Evolutionary conservation across 2,329 filamentous ascomycete genomes (phyloP), one percentile per base, ranked within the genome.

Genomic region (Fusarium subtropicale): DNA sequence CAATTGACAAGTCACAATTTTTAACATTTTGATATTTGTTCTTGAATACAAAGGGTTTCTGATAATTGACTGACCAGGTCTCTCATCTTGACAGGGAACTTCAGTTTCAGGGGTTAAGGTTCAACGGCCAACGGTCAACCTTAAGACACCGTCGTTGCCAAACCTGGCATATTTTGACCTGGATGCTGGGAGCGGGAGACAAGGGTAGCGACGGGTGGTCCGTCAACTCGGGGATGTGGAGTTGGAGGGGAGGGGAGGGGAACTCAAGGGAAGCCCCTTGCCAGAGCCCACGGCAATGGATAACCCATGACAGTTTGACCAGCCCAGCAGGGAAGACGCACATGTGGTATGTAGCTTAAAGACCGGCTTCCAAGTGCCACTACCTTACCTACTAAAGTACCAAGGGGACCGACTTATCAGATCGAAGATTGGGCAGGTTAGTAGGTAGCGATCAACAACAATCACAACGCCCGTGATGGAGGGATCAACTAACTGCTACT

Each of bases 161-260:
- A 66, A 69, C 60, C 55, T 54, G 71, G 65, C 47, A 64, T 65
- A 16, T 33, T 56, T 53, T 56, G 60, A 65, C 69, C 67, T 73
- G 65, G 72, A 61, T 62, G 57, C 69, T 66, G 44, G 66, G 63
- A 70, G 64, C 74, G 73, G 75, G 69, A 75, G 73, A 76, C 75
- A 62, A 68, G 75, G 75, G 69, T 72, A 44, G 48, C 62, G 64
- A 68, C 66, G 68, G 61, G 63, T 64, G 66, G 68, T 59, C 72
- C 64, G 68, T 67, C 66, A 61, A 68, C 61, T 74, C 56, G 71
- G 74, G 56, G 67, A 54, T 61, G 74, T 76, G 75, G 71, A 71
- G 72, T 69, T 62, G 66, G 66, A 62, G 60, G 64, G 65, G 46
- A 58, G 65, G 50, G 50, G 59, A 31, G 34, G 54, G 36, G 38